phyloP scores from a whole-genome alignment of 148 eudicot species.

The Cornus suecica region DNA sequence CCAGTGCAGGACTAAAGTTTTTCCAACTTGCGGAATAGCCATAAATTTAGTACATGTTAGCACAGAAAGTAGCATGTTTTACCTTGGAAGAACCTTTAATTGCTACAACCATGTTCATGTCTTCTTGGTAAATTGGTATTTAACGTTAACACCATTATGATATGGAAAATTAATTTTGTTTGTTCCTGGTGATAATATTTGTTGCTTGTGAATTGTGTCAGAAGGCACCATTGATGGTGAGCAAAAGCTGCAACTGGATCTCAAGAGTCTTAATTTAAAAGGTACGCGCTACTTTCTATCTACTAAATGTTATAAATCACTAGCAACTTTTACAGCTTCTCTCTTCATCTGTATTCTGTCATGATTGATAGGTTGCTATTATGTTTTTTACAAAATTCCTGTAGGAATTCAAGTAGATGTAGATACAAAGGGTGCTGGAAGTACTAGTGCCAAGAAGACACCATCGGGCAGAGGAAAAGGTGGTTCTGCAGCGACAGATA shows the following conservation, averaged over 20 bases:
- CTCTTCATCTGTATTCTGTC: neutral
- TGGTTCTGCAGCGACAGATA: slow-evolving; percentile 20
- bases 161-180: neutral
- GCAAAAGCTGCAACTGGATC: slow-evolving; percentile 58
- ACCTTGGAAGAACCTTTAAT: no score
- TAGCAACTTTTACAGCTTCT: neutral
- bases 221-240: slow-evolving; percentile 40
- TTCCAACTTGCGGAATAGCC: neutral
- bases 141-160: neutral
- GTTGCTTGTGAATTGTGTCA: slow-evolving; percentile 19
- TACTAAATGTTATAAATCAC: neutral
- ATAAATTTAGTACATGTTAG: no score
- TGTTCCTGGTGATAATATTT: neutral
- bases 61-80: no score
- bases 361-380: neutral
- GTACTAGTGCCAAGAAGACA: slow-evolving; percentile 50
- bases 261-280: slow-evolving; percentile 57
- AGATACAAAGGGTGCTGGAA: slow-evolving; percentile 59
- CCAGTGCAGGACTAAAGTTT: neutral
- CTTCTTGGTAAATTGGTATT: no score
- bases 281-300: slow-evolving; percentile 38
- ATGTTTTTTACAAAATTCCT: neutral
- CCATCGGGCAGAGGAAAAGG: slow-evolving; percentile 68
- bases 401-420: slow-evolving; percentile 76
- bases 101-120: no score